A percentile compares a stretch with the other conserved stretches of the same genome.
Conservation (phyloP, 2,329 filamentous ascomycete species). For the Diaporthe aspalathi region DNA sequence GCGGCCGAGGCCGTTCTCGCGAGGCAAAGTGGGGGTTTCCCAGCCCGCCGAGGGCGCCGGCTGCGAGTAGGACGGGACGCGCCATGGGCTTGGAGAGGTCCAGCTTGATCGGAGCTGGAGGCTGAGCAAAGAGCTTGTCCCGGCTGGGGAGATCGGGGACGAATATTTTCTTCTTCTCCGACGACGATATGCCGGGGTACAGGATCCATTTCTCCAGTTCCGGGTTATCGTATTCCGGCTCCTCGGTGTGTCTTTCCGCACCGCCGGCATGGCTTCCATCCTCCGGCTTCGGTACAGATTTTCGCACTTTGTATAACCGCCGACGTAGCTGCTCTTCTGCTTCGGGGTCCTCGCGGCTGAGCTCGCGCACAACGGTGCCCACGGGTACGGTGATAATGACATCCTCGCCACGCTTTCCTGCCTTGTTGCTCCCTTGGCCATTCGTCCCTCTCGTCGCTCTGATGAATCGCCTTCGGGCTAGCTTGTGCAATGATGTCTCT, state of each 20-base stretch:
- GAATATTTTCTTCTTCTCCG: slow-evolving; percentile 69
- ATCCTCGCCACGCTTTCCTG: slow-evolving; percentile 86
- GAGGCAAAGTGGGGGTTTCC: slow-evolving; percentile 95
- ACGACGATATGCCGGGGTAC: slow-evolving; percentile 80
- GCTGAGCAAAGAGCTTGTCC: slow-evolving; percentile 72
- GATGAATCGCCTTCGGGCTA: slow-evolving; percentile 80
- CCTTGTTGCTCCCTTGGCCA: slow-evolving; percentile 78
- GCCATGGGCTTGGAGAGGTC: slow-evolving; percentile 83
- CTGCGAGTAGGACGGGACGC: slow-evolving; percentile 84
- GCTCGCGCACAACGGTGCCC: slow-evolving; percentile 88
- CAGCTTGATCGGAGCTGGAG: slow-evolving; percentile 76
- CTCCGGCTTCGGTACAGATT: slow-evolving; percentile 39
- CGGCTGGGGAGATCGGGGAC: slow-evolving; percentile 65
- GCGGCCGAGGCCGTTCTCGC: slow-evolving; percentile 77
- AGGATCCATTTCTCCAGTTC: slow-evolving; percentile 83
- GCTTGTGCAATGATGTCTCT: slow-evolving; percentile 92
- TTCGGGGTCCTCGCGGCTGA: slow-evolving; percentile 81
- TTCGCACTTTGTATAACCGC: slow-evolving; percentile 46
- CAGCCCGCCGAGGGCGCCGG: slow-evolving; percentile 88
- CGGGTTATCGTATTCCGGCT: slow-evolving; percentile 56
- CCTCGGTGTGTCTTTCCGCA: slow-evolving; percentile 53
- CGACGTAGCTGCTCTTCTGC: slow-evolving; percentile 67
- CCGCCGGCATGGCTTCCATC: slow-evolving; percentile 45
- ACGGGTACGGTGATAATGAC: slow-evolving; percentile 90
- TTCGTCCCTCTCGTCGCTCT: slow-evolving; percentile 81